Percentiles rank a stretch among this genome's conserved stretches.
These are phyloP conservation scores for Ganoderma boninense DNA, from an alignment of 1,284 basidiomycete genomes.

Conservation along the genomic window DNA sequence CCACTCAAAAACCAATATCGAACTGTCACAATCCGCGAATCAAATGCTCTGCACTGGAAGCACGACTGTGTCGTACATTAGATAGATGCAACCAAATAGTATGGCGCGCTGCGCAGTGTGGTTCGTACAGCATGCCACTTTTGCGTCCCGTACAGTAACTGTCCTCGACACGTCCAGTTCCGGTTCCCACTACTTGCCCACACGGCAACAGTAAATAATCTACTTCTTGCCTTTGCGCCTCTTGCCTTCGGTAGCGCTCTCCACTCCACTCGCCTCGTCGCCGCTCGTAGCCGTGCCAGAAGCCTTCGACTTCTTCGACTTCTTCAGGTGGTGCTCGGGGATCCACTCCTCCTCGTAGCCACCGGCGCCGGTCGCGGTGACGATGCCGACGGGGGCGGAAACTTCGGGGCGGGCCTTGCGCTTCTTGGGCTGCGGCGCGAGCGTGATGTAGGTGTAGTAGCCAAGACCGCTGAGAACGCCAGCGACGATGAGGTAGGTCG, in stretches of 20 bases:
- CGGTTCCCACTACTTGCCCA: neutral
- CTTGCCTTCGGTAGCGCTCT: slow-evolving; percentile 67
- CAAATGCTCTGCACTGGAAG: neutral
- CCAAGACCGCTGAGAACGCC: slow-evolving; percentile 69
- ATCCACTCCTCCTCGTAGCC: slow-evolving; percentile 95
- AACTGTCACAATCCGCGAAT: neutral
- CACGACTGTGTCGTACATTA: slow-evolving; percentile 17
- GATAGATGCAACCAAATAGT: slow-evolving; percentile 14
- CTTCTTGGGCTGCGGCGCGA: slow-evolving; percentile 70
- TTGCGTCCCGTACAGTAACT: slow-evolving; percentile 19
- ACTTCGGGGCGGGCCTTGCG: slow-evolving; percentile 46
- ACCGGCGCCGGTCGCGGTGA: slow-evolving; percentile 74
- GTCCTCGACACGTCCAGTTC: neutral
- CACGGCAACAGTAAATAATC: slow-evolving; percentile 5
- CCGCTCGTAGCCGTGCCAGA: slow-evolving; percentile 61
- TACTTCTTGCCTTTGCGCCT: slow-evolving; percentile 70
- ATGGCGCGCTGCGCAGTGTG: slow-evolving; percentile 12
- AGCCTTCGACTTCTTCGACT: slow-evolving; percentile 62
- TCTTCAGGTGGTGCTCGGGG: slow-evolving; percentile 85
- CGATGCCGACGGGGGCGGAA: slow-evolving; percentile 65
- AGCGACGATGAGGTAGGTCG: slow-evolving; percentile 80
- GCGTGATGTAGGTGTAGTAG: slow-evolving; percentile 76
- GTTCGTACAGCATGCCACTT: slow-evolving; percentile 21
- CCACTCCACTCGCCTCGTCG: slow-evolving; percentile 71
- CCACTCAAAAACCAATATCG: neutral